phyloP scores from a whole-genome alignment of 1,284 basidiomycete genomes.

The Cyathus pygmaeus region DNA sequence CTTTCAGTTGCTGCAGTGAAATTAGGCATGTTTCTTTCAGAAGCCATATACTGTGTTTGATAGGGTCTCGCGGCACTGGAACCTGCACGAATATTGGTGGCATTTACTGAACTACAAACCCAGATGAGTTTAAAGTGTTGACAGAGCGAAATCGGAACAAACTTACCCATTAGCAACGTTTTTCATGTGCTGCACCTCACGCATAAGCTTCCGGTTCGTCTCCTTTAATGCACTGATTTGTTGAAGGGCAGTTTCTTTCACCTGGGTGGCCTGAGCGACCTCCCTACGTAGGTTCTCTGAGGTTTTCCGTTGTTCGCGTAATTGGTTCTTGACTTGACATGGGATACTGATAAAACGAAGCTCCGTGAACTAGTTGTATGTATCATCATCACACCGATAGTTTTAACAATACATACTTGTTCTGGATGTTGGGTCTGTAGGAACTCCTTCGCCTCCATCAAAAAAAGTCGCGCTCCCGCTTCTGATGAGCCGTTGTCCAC shows the following conservation, averaged over 20 bases:
- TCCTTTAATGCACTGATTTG: conserved; percentile 20
- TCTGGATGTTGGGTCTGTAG: conserved; percentile 45
- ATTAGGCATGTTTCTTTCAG: too few relatives aligned
- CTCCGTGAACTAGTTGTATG: conserved; percentile 48
- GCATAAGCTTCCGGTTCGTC: conserved; percentile 44
- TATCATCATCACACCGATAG: neutral
- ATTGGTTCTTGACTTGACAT: conserved; percentile 47
- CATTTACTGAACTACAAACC: too few relatives aligned
- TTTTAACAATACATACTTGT: conserved; percentile 36
- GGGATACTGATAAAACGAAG: conserved; percentile 53
- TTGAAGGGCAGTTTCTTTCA: conserved; percentile 39
- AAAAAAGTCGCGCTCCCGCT: conserved; percentile 47
- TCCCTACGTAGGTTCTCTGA: conserved; percentile 34
- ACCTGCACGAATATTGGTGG: too few relatives aligned
- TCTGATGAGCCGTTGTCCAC: conserved; percentile 54
- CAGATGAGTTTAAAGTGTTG: too few relatives aligned
- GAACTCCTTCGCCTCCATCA: conserved; percentile 52
- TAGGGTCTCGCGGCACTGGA: too few relatives aligned
- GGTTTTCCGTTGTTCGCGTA: conserved; percentile 35
- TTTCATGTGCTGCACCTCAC: conserved; percentile 42
- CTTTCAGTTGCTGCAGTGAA: conserved; percentile 31
- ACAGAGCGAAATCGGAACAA: too few relatives aligned
- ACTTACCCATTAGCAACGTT: conserved; percentile 46
- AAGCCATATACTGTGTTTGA: too few relatives aligned
- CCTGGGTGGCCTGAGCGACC: conserved; percentile 32